Evolutionary conservation across 129 eudicot species (phyloP).

Genomic region (Pulicaria dysenterica): DNA sequence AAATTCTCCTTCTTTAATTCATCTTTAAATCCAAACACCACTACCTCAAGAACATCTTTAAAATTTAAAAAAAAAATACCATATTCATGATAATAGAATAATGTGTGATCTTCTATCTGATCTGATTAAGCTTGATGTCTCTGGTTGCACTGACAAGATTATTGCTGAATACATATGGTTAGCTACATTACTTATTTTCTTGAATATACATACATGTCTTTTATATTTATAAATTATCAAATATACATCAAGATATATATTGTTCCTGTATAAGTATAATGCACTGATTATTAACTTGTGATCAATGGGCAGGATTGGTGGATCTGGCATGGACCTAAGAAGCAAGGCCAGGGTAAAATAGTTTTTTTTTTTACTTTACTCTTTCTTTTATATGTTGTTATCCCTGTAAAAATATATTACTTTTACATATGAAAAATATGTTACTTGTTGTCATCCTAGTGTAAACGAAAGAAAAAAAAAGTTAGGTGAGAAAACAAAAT

Average conservation of each 20-base stretch:
- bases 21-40: not conserved
- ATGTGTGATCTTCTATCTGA: slow-evolving; percentile 36
- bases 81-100: no score
- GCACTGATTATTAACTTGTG: slow-evolving; percentile 17
- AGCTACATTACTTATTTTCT: not conserved
- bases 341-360: slow-evolving; percentile 78
- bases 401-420: no score
- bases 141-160: slow-evolving; percentile 49
- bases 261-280: no score
- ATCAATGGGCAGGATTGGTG: slow-evolving; percentile 67
- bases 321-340: slow-evolving; percentile 74
- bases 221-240: no score
- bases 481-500: no score
- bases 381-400: not conserved
- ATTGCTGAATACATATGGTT: slow-evolving; percentile 81
- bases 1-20: slow-evolving; percentile 4
- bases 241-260: no score
- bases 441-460: no score
- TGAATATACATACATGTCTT: no score
- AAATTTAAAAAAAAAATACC: not conserved
- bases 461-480: no score
- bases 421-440: no score
- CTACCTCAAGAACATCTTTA: not conserved
- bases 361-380: not conserved
- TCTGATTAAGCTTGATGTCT: slow-evolving; percentile 58